These are phyloP conservation scores for Trichaptum fuscoviolaceum DNA, from an alignment of 768 basidiomycete genomes.

Conservation along the genomic window DNA sequence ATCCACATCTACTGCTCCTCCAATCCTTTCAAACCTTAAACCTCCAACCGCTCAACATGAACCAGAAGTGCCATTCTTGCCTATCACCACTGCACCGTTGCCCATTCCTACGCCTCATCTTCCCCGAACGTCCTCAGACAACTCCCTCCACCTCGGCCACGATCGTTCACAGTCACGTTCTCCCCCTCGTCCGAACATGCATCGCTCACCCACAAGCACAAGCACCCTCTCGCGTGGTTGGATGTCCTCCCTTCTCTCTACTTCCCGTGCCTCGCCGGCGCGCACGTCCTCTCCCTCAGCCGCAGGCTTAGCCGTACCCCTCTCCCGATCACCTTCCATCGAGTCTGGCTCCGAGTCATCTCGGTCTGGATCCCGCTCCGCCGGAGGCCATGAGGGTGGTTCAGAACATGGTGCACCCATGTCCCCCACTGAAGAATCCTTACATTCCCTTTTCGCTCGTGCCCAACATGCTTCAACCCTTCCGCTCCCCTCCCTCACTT, in stretches of 20 bases:
- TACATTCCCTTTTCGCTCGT: conserved; percentile 2
- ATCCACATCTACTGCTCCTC: not conserved
- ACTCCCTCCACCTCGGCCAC: conserved; percentile 3
- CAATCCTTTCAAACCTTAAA: not conserved
- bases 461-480: not conserved
- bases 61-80: not conserved
- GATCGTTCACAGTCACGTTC: conserved; percentile 3
- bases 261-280: conserved; percentile 18
- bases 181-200: not conserved
- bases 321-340: conserved; percentile 6
- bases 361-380: conserved; percentile 4
- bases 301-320: conserved; percentile 7
- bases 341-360: conserved; percentile 22
- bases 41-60: not conserved
- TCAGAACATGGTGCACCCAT: conserved; percentile 1
- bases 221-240: conserved; percentile 38
- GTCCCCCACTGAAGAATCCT: not conserved
- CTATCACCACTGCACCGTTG: conserved; percentile 4
- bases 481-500: conserved; percentile 7
- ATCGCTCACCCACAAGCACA: conserved; percentile 5
- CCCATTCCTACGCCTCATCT: conserved; percentile 15
- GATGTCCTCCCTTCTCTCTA: conserved; percentile 41
- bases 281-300: conserved; percentile 10
- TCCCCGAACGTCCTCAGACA: conserved; percentile 10
- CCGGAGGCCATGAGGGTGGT: not conserved